Conservation (phyloP, 2,329 filamentous ascomycete genomes). For the Phyllosticta citriasiana region DNA sequence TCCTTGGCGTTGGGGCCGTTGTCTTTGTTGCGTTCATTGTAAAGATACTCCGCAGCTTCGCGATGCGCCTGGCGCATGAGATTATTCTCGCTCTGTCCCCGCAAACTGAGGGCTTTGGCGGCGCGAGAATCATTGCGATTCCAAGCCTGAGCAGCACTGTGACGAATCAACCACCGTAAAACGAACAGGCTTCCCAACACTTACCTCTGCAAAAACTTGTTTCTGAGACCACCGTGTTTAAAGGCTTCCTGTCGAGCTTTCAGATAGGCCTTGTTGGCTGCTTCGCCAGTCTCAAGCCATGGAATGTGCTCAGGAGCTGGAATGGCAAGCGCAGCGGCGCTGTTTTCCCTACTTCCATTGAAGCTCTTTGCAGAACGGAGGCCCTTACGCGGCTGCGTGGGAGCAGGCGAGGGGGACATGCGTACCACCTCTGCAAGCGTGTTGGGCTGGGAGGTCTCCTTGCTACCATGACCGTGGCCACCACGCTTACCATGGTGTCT, state of each 20-base stretch:
- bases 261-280: constrained; percentile 85
- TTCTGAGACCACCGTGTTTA: constrained; percentile 89
- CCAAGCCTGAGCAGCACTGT: constrained; percentile 91
- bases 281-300: constrained; percentile 89
- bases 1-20: constrained; percentile 48
- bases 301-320: constrained; percentile 83
- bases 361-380: constrained; percentile 57
- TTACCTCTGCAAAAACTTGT: constrained; percentile 92
- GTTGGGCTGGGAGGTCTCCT: constrained; percentile 45
- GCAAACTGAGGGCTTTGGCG: constrained; percentile 85
- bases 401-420: constrained; percentile 79
- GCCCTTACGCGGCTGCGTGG: constrained; percentile 49
- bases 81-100: constrained; percentile 93
- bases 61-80: constrained; percentile 95
- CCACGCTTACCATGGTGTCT: constrained; percentile 90
- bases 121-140: constrained; percentile 95
- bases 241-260: constrained; percentile 94
- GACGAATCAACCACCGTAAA: background rate
- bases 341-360: constrained; percentile 62
- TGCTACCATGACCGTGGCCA: constrained; percentile 56
- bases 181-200: constrained; percentile 8
- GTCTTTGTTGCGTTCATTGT: constrained; percentile 83
- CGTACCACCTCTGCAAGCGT: constrained; percentile 91
- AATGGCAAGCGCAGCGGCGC: constrained; percentile 71
- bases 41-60: constrained; percentile 82